phyloP scores from a whole-genome alignment of 257 asterid genomes.

The Solanum lignicaule region DNA sequence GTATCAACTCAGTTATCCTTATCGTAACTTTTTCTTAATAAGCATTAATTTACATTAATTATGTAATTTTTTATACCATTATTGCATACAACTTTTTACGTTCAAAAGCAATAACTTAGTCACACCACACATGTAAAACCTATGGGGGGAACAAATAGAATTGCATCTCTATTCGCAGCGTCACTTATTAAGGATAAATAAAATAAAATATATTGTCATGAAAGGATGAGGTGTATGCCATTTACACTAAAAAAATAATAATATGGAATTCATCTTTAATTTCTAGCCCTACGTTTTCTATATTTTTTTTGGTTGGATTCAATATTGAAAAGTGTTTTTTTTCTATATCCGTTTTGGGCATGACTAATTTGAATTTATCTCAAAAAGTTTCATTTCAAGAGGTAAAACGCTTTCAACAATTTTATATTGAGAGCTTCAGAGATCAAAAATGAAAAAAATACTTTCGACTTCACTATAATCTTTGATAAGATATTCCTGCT shows the following conservation, averaged over 20 bases:
- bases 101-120: not conserved
- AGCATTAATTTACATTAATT: not conserved
- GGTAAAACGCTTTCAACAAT: no score
- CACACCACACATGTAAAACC: not conserved
- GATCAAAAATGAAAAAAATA: no score
- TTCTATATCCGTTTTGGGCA: rapidly evolving
- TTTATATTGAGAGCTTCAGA: no score
- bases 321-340: not conserved
- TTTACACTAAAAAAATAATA: not conserved
- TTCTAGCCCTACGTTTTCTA: not conserved
- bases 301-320: not conserved
- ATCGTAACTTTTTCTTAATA: not conserved
- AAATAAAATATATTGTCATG: not conserved
- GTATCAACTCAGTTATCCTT: not conserved
- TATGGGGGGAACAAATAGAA: not conserved
- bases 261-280: not conserved
- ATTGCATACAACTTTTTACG: not conserved
- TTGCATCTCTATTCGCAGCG: not conserved
- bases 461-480: not conserved
- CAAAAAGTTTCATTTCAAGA: not conserved
- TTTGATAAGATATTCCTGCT: no score
- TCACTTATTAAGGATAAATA: not conserved
- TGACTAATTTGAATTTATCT: not conserved
- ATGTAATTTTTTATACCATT: not conserved
- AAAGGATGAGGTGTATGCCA: conserved; percentile 17